These are phyloP conservation scores for Taiozyma sp. DNA, from an alignment of 1,139 yeast genomes.

Conservation along the genomic window DNA sequence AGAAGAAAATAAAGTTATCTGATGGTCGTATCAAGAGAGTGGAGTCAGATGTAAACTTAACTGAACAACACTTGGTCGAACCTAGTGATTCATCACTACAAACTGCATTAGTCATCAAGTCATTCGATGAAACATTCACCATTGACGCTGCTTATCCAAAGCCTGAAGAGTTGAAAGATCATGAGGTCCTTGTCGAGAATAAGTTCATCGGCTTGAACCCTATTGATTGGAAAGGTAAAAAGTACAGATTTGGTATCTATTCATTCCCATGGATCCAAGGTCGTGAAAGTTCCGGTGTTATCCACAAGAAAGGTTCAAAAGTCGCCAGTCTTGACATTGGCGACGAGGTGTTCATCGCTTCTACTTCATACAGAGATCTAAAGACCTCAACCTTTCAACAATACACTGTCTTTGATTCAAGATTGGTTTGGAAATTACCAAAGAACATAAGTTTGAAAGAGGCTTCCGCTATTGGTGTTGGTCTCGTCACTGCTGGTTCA, in stretches of 20 bases:
- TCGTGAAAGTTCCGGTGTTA: constrained; percentile 40
- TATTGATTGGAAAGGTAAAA: constrained; percentile 48
- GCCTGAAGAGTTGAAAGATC: constrained; percentile 21
- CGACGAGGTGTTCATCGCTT: constrained; percentile 37
- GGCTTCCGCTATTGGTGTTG: constrained; percentile 45
- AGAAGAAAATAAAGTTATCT: background rate
- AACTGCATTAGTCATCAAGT: constrained; percentile 25
- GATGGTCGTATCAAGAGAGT: constrained; percentile 3
- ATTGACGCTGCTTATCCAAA: constrained; percentile 19
- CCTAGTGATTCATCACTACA: constrained; percentile 15
- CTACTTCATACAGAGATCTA: constrained; percentile 43
- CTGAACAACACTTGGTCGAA: constrained; percentile 13
- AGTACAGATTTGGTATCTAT: constrained; percentile 42
- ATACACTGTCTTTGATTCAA: constrained; percentile 38
- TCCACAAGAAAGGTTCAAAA: constrained; percentile 31
- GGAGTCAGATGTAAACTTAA: constrained; percentile 6
- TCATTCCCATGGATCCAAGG: constrained; percentile 49
- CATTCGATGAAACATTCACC: constrained; percentile 26
- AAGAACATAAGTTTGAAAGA: constrained; percentile 29
- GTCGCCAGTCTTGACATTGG: constrained; percentile 30
- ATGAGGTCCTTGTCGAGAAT: constrained; percentile 38
- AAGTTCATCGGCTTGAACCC: constrained; percentile 42
- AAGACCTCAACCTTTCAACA: constrained; percentile 46
- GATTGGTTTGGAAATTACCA: constrained; percentile 41
- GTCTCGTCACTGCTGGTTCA: constrained; percentile 42